Percentiles rank a stretch among this genome's conserved stretches.
Conservation (phyloP, 1,139 yeast genomes). For the Lodderomyces pseudojiufengensis region DNA sequence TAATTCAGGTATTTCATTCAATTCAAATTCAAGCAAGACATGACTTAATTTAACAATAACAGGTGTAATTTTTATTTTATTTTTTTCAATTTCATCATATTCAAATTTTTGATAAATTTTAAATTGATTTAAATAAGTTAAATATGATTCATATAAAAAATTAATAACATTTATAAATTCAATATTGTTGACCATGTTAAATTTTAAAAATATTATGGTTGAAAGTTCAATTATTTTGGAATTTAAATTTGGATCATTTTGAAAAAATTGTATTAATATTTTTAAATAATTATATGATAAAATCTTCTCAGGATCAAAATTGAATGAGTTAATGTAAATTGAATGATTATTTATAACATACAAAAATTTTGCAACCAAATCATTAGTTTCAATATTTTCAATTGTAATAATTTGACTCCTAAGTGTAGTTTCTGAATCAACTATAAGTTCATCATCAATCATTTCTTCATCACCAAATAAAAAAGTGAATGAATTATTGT, state of each 20-base stretch:
- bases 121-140: conserved; percentile 10
- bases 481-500: too few relatives aligned
- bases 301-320: conserved; percentile 3
- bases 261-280: conserved; percentile 9
- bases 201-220: conserved; percentile 8
- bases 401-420: background rate
- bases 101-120: conserved; percentile 11
- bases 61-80: conserved; percentile 3
- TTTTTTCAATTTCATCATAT: conserved; percentile 14
- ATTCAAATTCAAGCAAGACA: conserved; percentile 1
- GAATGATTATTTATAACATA: conserved; percentile 3
- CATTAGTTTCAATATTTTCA: background rate
- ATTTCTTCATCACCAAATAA: too few relatives aligned
- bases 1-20: background rate
- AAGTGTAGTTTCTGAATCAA: too few relatives aligned
- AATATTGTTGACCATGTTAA: conserved; percentile 10
- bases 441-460: too few relatives aligned
- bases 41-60: background rate
- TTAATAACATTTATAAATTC: conserved; percentile 10
- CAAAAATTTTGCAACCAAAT: background rate
- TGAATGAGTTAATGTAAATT: conserved; percentile 4
- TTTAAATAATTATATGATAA: conserved; percentile 7
- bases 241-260: conserved; percentile 10
- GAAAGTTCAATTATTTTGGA: conserved; percentile 6
- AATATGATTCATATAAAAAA: conserved; percentile 14